Evolutionary conservation across 768 basidiomycete species (phyloP), one percentile per base, ranked within the genome.

Genomic region (Hortiboletus campestris): DNA sequence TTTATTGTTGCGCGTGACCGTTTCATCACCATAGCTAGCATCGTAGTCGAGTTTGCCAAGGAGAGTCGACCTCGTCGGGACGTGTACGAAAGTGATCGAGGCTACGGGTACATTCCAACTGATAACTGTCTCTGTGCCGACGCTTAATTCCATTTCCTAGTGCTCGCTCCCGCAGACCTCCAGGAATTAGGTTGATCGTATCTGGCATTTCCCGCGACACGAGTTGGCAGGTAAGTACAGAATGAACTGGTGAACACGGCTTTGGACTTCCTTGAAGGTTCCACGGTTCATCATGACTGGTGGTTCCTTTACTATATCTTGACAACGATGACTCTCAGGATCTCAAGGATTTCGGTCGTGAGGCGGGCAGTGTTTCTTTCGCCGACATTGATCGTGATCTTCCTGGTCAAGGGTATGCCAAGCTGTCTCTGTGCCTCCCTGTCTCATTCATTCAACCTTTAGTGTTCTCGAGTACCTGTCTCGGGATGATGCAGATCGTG

Each of bases 1-100:
- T 22, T 19, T 6, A 40, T 13, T 35, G 20, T 42, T 43, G 38
- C 11, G 6, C n/a, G 11, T 28, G 16, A 61, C 14, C 13, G 14
- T 54, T 20, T 57, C 39, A 43, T 40, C 6, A 43, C 51, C 35
- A 36, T 49, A 17, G 0, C 16, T 63, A 97, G 95, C 68, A 91
- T 99, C 59, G 89, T 97, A 14, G 94, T 99, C 43, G 93, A 99
- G 71, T 94, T 94, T 67, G 94, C 96, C 9, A 95, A 96, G 72
- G 95, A 98, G 65, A 87, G 86, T 57, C 86, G 92, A 20, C 88
- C 89, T 52, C 87, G 91, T 60, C 83, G 92, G 51, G 92, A 94
- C 19, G 73, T 75, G 16, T 89, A 87, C 62, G 89, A 89, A 49
- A 69, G 78, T 31, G 76, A 78, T 36, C 72, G 82, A 65, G 73